A percentile compares a stretch with the other conserved stretches of the same genome.
Conservation (phyloP, 2,329 filamentous ascomycete genomes). For the Aspergillus costaricaensis region DNA sequence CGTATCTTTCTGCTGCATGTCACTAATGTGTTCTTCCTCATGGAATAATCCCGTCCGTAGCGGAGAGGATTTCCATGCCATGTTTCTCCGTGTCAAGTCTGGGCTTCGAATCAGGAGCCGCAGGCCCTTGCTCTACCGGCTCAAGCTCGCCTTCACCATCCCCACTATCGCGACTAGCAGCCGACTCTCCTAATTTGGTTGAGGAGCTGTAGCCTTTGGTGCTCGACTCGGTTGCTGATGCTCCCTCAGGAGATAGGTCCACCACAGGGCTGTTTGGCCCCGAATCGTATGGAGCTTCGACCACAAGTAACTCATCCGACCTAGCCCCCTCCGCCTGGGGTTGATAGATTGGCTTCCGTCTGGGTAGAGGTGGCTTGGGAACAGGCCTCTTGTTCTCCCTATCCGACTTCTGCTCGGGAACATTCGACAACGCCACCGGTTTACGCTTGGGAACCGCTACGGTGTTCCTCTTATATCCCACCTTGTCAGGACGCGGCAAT, state of each 20-base stretch:
- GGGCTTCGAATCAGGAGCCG: neutral
- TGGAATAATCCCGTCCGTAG: conserved; percentile 23
- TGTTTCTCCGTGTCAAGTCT: conserved; percentile 13
- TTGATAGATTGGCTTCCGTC: conserved; percentile 41
- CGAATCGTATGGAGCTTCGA: conserved; percentile 66
- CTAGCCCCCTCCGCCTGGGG: conserved; percentile 37
- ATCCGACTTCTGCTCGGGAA: conserved; percentile 33
- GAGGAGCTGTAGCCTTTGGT: neutral
- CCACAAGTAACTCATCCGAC: conserved; percentile 61
- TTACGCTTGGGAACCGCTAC: conserved; percentile 67
- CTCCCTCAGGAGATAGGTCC: conserved; percentile 21
- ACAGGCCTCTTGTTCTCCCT: conserved; percentile 38
- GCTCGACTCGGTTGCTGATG: conserved; percentile 15
- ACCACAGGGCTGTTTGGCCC: conserved; percentile 45
- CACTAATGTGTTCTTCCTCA: neutral
- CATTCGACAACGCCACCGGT: conserved; percentile 52
- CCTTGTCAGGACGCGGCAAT: conserved; percentile 68
- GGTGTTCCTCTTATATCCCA: conserved; percentile 57
- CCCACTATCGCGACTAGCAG: neutral
- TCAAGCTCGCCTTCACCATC: neutral
- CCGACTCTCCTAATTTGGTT: neutral
- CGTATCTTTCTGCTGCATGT: neutral
- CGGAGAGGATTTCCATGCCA: conserved; percentile 21
- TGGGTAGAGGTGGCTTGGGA: conserved; percentile 54
- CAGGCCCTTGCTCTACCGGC: neutral